These are phyloP conservation scores for Glycine tomentella DNA, from an alignment of 306 rosid genomes.

Conservation along the genomic window DNA sequence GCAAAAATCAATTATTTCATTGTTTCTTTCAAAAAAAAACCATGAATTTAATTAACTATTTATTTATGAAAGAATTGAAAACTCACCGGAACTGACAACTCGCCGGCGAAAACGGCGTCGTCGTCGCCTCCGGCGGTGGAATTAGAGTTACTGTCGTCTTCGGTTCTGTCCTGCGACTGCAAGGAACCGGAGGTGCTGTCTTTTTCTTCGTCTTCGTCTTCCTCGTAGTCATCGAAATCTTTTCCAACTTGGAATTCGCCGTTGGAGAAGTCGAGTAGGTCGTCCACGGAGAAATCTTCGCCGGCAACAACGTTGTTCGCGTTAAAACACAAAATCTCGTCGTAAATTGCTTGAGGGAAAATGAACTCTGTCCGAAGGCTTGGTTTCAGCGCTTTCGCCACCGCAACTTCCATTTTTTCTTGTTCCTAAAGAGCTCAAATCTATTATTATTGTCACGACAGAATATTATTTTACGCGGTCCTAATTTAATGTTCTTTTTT, in stretches of 20 bases:
- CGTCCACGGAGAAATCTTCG: conserved; percentile 85
- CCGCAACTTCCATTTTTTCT: conserved; percentile 71
- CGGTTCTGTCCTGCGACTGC: conserved; percentile 45
- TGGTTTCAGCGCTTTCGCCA: conserved; percentile 74
- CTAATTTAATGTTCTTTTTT: neutral
- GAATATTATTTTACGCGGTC: neutral
- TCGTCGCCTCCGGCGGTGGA: conserved; percentile 42
- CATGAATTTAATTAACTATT: too few species aligned
- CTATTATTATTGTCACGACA: conserved; percentile 10
- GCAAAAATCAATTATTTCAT: conserved; percentile 10
- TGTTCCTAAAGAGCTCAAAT: conserved; percentile 45
- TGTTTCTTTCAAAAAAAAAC: too few species aligned
- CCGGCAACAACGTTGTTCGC: conserved; percentile 57
- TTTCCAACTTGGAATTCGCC: conserved; percentile 49
- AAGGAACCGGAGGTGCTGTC: conserved; percentile 51
- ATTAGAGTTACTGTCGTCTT: conserved; percentile 58
- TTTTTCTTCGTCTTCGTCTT: conserved; percentile 53
- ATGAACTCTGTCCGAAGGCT: conserved; percentile 64
- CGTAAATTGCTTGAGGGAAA: conserved; percentile 50
- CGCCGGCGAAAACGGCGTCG: conserved; percentile 61
- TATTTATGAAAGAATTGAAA: too few species aligned
- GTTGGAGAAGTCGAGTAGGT: conserved; percentile 75
- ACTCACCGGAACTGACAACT: conserved; percentile 74
- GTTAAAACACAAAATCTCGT: conserved; percentile 54
- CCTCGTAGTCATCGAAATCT: conserved; percentile 52